Conservation (phyloP, 116 monocot species). For the Dioscorea cayenensis region DNA sequence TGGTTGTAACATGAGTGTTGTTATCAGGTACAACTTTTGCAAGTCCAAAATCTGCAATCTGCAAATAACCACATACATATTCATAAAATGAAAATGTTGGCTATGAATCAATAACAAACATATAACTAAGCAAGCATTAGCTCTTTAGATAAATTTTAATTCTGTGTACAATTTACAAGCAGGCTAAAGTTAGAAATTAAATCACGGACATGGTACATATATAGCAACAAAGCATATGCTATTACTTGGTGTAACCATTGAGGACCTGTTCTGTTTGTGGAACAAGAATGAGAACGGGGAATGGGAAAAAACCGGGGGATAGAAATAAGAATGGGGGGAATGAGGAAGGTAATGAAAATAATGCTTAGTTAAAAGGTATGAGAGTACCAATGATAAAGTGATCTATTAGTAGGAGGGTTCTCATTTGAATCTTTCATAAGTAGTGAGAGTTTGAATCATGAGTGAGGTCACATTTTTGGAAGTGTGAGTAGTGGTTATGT, state of each 20-base stretch:
- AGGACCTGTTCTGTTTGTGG: no score
- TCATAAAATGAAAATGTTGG: neutral
- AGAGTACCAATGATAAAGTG: neutral
- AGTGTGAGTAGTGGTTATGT: no score
- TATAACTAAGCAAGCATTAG: neutral
- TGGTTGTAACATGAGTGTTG: constrained; percentile 82
- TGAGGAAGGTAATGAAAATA: neutral
- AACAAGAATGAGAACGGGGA: no score
- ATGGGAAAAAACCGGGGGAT: no score
- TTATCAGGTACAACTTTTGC: constrained; percentile 59
- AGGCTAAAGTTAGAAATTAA: neutral
- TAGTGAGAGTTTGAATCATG: no score
- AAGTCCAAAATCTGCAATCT: constrained; percentile 95
- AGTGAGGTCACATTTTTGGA: no score
- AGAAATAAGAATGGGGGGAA: neutral
- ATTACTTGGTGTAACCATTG: no score
- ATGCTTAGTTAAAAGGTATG: constrained; percentile 8
- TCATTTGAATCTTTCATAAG: no score
- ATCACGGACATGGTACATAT: neutral
- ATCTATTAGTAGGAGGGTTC: no score
- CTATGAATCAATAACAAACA: neutral
- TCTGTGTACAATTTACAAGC: neutral
- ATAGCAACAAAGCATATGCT: no score
- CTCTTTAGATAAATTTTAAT: neutral
- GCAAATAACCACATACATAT: constrained; percentile 7